These are phyloP conservation scores for Xylaria cubensis DNA, from an alignment of 495 filamentous ascomycete genomes.

Conservation along the genomic window DNA sequence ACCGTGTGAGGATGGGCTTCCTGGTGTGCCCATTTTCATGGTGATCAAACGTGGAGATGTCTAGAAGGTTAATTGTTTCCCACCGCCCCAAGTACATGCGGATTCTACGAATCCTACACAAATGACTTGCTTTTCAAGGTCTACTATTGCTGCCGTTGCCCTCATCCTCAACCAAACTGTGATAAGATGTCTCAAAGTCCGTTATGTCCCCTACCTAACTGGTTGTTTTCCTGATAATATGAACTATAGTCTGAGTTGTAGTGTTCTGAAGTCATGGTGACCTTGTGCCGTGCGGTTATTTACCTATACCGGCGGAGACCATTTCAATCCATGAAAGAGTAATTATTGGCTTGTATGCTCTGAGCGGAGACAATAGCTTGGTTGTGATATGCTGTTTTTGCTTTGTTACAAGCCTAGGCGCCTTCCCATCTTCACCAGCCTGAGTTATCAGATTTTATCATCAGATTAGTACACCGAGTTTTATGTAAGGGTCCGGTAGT, in stretches of 20 bases:
- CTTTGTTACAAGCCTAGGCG: background rate
- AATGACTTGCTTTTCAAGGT: slow-evolving; percentile 20
- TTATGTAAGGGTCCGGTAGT: background rate
- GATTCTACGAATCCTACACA: slow-evolving; percentile 36
- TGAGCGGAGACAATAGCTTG: background rate
- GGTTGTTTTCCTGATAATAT: background rate
- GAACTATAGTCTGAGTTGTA: background rate
- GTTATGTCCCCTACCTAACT: background rate
- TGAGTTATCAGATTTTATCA: background rate
- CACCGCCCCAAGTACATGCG: slow-evolving; percentile 38
- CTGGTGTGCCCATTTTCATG: slow-evolving; percentile 27
- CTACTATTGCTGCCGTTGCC: slow-evolving; percentile 11
- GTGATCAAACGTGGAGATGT: slow-evolving; percentile 39
- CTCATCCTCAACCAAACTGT: background rate
- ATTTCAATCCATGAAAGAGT: background rate
- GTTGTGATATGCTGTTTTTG: background rate
- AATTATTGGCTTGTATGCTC: background rate
- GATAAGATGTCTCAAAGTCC: background rate
- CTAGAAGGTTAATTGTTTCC: slow-evolving; percentile 47
- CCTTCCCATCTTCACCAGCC: background rate
- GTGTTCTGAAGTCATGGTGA: background rate
- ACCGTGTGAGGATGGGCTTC: slow-evolving; percentile 25
- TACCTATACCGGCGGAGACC: background rate
- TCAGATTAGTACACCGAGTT: background rate
- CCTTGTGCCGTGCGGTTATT: background rate